These are phyloP conservation scores for Trichoderma brevicompactum DNA, from an alignment of 2,329 filamentous ascomycete genomes.

Conservation along the genomic window DNA sequence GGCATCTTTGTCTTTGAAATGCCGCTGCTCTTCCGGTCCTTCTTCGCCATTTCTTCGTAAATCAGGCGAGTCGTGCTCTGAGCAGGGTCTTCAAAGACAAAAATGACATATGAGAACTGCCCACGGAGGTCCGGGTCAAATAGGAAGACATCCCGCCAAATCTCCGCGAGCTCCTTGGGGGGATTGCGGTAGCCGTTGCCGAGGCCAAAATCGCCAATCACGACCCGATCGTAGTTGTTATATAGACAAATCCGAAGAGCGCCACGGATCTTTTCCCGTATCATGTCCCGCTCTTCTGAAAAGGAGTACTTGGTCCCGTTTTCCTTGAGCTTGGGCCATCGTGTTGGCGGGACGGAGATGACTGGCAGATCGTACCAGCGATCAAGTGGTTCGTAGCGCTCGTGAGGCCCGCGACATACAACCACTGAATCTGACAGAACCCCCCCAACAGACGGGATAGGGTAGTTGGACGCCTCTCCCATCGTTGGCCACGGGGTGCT, in stretches of 20 bases:
- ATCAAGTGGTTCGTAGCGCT: conserved; percentile 63
- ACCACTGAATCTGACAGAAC: conserved; percentile 73
- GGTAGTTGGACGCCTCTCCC: conserved; percentile 62
- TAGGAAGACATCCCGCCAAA: conserved; percentile 68
- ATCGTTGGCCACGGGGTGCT: conserved; percentile 61
- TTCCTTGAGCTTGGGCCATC: conserved; percentile 73
- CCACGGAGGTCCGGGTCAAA: conserved; percentile 66
- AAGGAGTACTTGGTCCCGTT: conserved; percentile 73
- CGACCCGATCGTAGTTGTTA: conserved; percentile 60
- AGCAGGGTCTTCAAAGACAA: conserved; percentile 64
- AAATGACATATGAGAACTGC: conserved; percentile 64
- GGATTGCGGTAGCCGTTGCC: conserved; percentile 68
- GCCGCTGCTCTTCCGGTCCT: conserved; percentile 45
- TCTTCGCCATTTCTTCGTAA: conserved; percentile 60
- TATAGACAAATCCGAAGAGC: conserved; percentile 71
- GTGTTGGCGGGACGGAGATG: conserved; percentile 73
- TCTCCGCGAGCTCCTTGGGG: conserved; percentile 64
- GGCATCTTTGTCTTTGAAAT: conserved; percentile 43
- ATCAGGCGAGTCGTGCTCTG: conserved; percentile 60
- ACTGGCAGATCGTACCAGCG: conserved; percentile 66
- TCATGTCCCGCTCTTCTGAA: conserved; percentile 69
- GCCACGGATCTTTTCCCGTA: conserved; percentile 72
- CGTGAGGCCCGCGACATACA: conserved; percentile 72
- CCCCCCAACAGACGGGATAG: conserved; percentile 70
- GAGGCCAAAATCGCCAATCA: conserved; percentile 67